Conservation (phyloP, 352 stramenopile species). For the Pythium folliculosum region DNA sequence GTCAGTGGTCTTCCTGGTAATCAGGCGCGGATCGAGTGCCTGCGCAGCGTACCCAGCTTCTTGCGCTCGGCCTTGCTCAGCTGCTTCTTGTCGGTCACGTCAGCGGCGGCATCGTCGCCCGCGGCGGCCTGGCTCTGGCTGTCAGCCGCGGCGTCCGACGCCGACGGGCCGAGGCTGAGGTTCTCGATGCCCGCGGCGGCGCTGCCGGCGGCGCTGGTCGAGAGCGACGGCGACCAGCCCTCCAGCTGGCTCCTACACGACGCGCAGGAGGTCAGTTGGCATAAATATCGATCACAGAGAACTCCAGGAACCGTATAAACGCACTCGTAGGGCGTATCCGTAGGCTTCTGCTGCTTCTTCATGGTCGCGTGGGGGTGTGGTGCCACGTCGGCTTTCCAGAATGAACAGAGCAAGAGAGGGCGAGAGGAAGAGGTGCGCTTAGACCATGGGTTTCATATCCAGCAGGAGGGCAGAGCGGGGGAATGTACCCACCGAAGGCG, state of each 20-base stretch:
- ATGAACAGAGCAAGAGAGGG: neutral
- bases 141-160: neutral
- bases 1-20: too few species aligned
- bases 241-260: conserved; percentile 50
- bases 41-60: conserved; percentile 41
- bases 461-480: neutral
- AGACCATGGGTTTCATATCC: neutral
- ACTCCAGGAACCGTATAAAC: neutral
- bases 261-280: neutral
- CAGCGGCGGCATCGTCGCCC: neutral
- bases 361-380: neutral
- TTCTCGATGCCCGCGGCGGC: conserved; percentile 43
- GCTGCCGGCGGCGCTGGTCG: neutral
- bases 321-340: conserved; percentile 9
- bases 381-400: too few species aligned
- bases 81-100: conserved; percentile 37
- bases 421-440: neutral
- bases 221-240: conserved; percentile 62
- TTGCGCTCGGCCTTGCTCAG: conserved; percentile 70
- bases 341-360: conserved; percentile 6
- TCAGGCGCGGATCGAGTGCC: too few species aligned
- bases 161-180: conserved; percentile 44
- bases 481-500: neutral
- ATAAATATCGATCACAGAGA: neutral
- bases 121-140: neutral